A percentile compares a stretch with the other conserved stretches of the same genome.
Evolutionary conservation across 169 alveolate genomes (phyloP).

Genomic region (Plasmodium vinckei): DNA sequence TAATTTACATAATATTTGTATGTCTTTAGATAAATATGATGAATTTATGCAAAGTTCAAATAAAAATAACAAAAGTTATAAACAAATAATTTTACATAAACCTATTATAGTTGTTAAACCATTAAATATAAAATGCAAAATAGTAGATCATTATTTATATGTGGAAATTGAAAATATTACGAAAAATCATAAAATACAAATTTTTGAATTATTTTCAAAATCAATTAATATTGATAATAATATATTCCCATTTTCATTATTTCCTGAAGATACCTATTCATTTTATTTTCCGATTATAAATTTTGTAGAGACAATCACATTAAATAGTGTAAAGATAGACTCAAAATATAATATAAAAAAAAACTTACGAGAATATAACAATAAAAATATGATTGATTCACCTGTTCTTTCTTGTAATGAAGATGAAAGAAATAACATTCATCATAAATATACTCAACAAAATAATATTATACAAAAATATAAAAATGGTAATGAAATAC

Average conservation of each 20-base stretch:
- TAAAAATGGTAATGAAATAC: background rate
- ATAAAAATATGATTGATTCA: background rate
- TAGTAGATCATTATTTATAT: conserved; percentile 24
- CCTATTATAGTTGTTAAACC: conserved; percentile 40
- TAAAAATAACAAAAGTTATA: conserved; percentile 14
- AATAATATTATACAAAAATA: conserved; percentile 1
- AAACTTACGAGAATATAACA: background rate
- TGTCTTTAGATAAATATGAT: conserved; percentile 29
- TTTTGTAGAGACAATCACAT: conserved; percentile 18
- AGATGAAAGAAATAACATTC: background rate
- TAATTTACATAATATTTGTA: conserved; percentile 30
- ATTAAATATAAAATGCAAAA: conserved; percentile 27
- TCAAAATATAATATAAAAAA: background rate
- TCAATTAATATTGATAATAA: conserved; percentile 34
- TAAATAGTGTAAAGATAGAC: conserved; percentile 9
- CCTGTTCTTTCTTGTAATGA: background rate
- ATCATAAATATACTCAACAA: background rate
- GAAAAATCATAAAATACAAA: conserved; percentile 10
- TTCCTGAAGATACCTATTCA: conserved; percentile 51
- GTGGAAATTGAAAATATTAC: conserved; percentile 54
- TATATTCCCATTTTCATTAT: conserved; percentile 23
- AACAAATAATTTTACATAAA: conserved; percentile 13
- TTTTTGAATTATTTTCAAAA: conserved; percentile 45
- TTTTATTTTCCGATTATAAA: conserved; percentile 33
- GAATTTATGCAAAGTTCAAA: conserved; percentile 21